Conservation (phyloP, 129 eudicot species). For the Apium graveolens region DNA sequence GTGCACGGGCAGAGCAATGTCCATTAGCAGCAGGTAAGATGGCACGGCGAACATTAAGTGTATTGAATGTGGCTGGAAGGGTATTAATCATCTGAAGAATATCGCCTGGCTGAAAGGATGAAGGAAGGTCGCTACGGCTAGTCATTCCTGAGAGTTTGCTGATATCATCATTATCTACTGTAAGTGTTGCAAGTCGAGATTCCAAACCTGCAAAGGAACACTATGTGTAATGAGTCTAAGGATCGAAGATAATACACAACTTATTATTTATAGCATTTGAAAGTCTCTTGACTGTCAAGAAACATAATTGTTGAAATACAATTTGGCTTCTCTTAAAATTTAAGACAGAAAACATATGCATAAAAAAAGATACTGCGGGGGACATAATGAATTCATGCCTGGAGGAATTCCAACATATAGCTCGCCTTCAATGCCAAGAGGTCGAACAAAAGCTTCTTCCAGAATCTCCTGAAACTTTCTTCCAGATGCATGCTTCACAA, state of each 20-base stretch:
- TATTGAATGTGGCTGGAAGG: slow-evolving; percentile 58
- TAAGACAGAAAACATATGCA: neutral
- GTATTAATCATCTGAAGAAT: slow-evolving; percentile 34
- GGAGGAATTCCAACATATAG: slow-evolving; percentile 95
- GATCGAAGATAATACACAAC: neutral
- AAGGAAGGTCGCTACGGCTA: slow-evolving; percentile 44
- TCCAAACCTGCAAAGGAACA: slow-evolving; percentile 65
- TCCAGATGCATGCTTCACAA: slow-evolving; percentile 69
- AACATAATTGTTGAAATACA: neutral
- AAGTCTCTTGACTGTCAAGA: neutral
- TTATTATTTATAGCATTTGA: neutral
- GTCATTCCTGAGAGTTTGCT: slow-evolving; percentile 23
- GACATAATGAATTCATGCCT: slow-evolving; percentile 30
- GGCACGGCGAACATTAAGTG: slow-evolving; percentile 73
- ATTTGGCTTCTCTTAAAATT: neutral
- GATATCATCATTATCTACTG: slow-evolving; percentile 55
- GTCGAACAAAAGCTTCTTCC: slow-evolving; percentile 74
- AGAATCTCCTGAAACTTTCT: slow-evolving; percentile 81
- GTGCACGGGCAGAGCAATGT: slow-evolving; percentile 94
- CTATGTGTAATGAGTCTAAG: neutral
- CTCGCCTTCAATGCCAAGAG: slow-evolving; percentile 78
- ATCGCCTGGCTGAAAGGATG: slow-evolving; percentile 50
- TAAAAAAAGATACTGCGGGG: neutral
- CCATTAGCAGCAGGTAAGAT: slow-evolving; percentile 89
- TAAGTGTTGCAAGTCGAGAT: slow-evolving; percentile 81